Base-by-base conservation (phyloP, 2,329 filamentous ascomycete species). In the Sporothrix brunneoviolacea region DNA sequence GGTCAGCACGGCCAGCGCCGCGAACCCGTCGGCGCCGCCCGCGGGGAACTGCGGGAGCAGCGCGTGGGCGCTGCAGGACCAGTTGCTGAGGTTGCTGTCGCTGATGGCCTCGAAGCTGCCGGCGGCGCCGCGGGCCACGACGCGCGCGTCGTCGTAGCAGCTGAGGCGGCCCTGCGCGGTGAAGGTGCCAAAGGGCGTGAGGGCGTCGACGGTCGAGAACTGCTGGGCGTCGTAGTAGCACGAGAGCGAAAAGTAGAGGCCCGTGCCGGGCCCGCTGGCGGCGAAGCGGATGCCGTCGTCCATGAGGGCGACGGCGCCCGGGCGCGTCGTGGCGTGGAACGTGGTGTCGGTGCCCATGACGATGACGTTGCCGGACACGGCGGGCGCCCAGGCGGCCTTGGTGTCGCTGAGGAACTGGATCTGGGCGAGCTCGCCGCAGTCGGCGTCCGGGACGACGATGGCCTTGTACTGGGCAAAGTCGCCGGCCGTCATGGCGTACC, bases 401-500 rank as follows among this genome's bases (percentile, higher is more conserved):
- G 68, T 68, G 33, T 65, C 62, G 27, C 65, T 61, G 9, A 72
- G 60, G 50, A 71, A 68, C 24, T 63, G 57, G 50, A 72, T 62
- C 13, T 57, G 54, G 45, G 48, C 52, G 59, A 56, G 44, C n/a
- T 58, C 56, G 8, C 60, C 61, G 52, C 66, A 67, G 41, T 62
- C 59, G 10, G 68, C 64, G 52, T 74, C 71, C 7, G 68, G 65
- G 33, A 73, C 61, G 48, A 74, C 59, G 45, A 74, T 68, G 12
- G 70, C 70, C 57, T 69, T 71, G 65, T 65, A 74, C 49, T 64
- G 61, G 40, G 68, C 63, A 58, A 72, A 72, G 52, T 74, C 70
- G 32, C 61, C 61, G 2, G 68, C 66, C 8, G 63, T 68, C 56
- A 58, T 57, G 37, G 45, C 30, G 19, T 43, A 45, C 55, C 56